Evolutionary conservation across 2,329 filamentous ascomycete genomes (phyloP).

Genomic region (Sporothrix dimorphospora): DNA sequence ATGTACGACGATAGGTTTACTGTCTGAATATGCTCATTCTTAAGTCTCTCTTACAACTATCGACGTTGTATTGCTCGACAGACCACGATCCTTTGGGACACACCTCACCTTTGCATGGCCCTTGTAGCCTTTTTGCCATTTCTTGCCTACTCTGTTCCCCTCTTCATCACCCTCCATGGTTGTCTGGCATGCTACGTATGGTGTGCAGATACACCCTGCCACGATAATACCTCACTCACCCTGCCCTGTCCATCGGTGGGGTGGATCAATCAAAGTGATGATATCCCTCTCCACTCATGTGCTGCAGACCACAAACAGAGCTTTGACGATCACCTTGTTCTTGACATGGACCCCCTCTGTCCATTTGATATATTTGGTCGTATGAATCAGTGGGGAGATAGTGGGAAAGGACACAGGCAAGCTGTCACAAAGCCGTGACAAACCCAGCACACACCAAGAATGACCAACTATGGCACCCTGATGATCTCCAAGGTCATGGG

Average conservation of each 20-base stretch:
- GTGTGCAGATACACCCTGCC: slow-evolving; percentile 12
- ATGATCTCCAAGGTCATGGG: background rate
- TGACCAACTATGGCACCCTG: background rate
- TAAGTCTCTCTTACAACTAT: background rate
- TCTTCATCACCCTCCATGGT: background rate
- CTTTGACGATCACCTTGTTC: background rate
- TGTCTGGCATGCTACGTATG: background rate
- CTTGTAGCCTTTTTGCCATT: background rate
- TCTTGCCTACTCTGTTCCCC: background rate
- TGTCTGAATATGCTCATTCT: background rate
- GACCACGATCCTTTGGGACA: background rate
- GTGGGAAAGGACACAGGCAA: background rate
- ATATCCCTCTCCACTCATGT: background rate
- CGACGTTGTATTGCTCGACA: background rate
- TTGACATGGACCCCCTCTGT: background rate
- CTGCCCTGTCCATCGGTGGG: background rate
- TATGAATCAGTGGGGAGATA: background rate
- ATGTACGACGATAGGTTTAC: background rate
- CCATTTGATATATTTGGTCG: background rate
- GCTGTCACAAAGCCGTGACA: background rate
- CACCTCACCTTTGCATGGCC: background rate
- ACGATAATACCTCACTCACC: background rate
- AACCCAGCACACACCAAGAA: background rate
- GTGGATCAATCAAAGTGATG: slow-evolving; percentile 3
- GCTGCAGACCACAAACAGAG: background rate